Conservation (phyloP, 352 stramenopile genomes). For the Phytophthora kernoviae region DNA sequence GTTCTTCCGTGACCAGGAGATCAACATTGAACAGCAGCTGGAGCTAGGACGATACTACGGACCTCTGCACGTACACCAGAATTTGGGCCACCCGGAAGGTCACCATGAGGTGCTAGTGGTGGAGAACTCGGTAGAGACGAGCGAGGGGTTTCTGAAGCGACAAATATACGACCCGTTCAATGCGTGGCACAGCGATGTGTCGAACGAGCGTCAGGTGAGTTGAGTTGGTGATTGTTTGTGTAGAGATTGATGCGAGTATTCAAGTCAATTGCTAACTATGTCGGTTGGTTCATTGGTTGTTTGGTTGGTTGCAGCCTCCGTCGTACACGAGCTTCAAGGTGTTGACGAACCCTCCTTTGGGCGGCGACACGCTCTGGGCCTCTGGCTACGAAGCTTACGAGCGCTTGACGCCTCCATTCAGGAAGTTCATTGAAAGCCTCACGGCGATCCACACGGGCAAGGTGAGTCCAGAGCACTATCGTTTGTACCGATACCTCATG, state of each 20-base stretch:
- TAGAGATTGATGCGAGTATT: no score
- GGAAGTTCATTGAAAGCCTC: constrained; percentile 34
- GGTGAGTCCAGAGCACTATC: not conserved
- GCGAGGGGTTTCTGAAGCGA: constrained; percentile 2
- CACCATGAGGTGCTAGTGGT: not conserved
- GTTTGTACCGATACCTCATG: not conserved
- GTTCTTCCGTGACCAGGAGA: constrained; percentile 3
- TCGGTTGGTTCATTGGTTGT: no score
- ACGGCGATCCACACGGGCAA: constrained; percentile 46
- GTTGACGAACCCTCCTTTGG: constrained; percentile 25
- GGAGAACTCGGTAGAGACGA: not conserved
- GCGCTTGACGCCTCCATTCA: constrained; percentile 32
- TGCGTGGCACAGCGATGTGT: constrained; percentile 36
- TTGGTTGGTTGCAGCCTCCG: constrained; percentile 15
- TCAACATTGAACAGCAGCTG: not conserved
- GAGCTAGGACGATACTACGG: constrained; percentile 1
- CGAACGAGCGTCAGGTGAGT: constrained; percentile 25
- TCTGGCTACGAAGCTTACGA: constrained; percentile 45
- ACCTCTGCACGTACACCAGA: not conserved
- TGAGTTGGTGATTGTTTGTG: no score
- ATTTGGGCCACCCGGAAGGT: not conserved
- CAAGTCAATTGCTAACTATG: no score
- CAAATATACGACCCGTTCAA: constrained; percentile 23
- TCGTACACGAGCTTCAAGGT: constrained; percentile 11
- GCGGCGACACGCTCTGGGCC: constrained; percentile 42